These are phyloP conservation scores for Phytopythium sindhum DNA, from an alignment of 352 stramenopile species.

Conservation along the genomic window DNA sequence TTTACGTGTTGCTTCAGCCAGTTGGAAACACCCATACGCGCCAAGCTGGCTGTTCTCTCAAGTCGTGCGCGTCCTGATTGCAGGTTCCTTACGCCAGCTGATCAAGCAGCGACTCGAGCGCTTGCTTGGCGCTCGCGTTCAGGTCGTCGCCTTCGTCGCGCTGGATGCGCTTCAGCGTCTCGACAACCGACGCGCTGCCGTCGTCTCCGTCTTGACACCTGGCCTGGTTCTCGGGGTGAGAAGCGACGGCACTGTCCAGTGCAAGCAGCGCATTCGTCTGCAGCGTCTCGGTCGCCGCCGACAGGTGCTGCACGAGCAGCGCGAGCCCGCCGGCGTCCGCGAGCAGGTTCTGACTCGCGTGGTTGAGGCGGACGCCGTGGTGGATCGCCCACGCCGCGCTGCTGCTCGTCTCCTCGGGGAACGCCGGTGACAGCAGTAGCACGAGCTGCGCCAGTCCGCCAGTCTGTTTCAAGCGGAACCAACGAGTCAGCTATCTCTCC, in stretches of 20 bases:
- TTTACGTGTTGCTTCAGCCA: neutral
- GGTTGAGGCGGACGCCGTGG: conserved; percentile 61
- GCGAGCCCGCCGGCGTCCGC: conserved; percentile 54
- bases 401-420: conserved; percentile 61
- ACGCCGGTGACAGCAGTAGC: conserved; percentile 56
- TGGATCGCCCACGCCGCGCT: conserved; percentile 77
- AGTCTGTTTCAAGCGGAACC: conserved; percentile 12
- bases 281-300: conserved; percentile 36
- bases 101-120: conserved; percentile 39
- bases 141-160: conserved; percentile 46
- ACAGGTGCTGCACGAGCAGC: conserved; percentile 53
- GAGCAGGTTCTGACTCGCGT: conserved; percentile 55
- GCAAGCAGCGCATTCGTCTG: conserved; percentile 71
- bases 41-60: neutral
- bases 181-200: conserved; percentile 16
- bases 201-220: conserved; percentile 36
- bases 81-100: conserved; percentile 21
- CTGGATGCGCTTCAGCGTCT: conserved; percentile 38
- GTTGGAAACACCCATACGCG: neutral
- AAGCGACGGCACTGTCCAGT: conserved; percentile 50
- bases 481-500: neutral
- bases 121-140: conserved; percentile 47
- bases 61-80: too few species aligned
- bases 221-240: conserved; percentile 43
- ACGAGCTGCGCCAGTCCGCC: conserved; percentile 55